phyloP scores from a whole-genome alignment of 2,329 filamentous ascomycete genomes.

The Aspergillus sp. region DNA sequence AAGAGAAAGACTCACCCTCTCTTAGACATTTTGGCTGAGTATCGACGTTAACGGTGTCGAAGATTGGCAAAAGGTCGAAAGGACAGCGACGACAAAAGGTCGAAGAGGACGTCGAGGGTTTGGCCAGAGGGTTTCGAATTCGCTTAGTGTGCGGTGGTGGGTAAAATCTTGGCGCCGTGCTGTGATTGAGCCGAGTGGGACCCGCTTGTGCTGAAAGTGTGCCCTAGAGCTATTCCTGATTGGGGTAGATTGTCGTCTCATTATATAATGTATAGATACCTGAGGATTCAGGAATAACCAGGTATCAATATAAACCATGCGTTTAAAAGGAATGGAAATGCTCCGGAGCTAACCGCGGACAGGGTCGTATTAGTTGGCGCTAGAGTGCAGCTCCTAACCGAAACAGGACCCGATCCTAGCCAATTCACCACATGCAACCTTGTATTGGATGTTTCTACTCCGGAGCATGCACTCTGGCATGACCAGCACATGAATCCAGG shows the following conservation, averaged over 20 bases:
- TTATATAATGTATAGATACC: no score
- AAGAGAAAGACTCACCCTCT: constrained; percentile 37
- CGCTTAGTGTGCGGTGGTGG: constrained; percentile 37
- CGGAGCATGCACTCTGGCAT: no score
- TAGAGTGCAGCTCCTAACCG: no score
- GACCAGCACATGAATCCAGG: no score
- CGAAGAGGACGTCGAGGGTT: constrained; percentile 19
- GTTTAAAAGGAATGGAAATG: no score
- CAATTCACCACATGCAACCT: no score
- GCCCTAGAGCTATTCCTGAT: constrained; percentile 33
- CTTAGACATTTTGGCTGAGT: constrained; percentile 43
- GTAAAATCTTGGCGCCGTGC: constrained; percentile 35
- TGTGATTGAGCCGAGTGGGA: constrained; percentile 17
- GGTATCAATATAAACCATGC: no score
- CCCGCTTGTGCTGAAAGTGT: constrained; percentile 9
- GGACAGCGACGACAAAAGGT: constrained; percentile 15
- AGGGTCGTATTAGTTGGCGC: no score
- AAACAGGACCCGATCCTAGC: no score
- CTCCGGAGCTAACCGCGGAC: no score
- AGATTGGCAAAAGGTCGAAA: constrained; percentile 28
- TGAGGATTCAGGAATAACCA: no score
- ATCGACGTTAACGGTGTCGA: constrained; percentile 31
- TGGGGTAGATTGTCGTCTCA: constrained; percentile 1
- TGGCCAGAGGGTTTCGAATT: constrained; percentile 24
- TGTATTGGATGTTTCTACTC: no score